Base-by-base conservation (phyloP, 2,329 filamentous ascomycete genomes). In the Harringtonia aguacate region DNA sequence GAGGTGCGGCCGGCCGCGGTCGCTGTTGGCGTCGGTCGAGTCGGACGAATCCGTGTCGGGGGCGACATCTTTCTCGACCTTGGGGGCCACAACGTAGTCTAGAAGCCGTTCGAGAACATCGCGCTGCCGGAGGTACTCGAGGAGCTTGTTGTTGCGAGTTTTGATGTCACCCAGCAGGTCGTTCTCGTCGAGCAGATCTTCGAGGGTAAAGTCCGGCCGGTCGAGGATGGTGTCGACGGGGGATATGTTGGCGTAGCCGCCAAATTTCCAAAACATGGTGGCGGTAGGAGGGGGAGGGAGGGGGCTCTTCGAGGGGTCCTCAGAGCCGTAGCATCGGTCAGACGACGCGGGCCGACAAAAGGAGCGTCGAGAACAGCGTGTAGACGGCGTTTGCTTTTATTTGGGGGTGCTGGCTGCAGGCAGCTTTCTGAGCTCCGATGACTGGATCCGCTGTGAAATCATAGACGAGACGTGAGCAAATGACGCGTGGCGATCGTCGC, bases 251-350 rank as follows among this genome's bases (percentile, higher is more conserved):
- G 89, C 86, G 75, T 97, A 97, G 61, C 88, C 88, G 75, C 92
- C 90, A 75, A 97, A 98, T 69, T 90, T 84, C 92, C 92, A 98
- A 69, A 98, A 98, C 92, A 98, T 98, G 72, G 66, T 90, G 81
- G 60, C 61, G 28, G 36, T 15, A 4, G 27, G n/a, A n/a, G n/a
- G n/a, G n/a, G n/a, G n/a, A n/a, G n/a, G n/a, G n/a, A n/a, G n/a
- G n/a, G n/a, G n/a, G n/a, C 4, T 35, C 9, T 18, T 24, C 28
- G 6, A n/a, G 14, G 12, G n/a, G n/a, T 36, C 36, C 36, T 35
- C 43, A 31, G 35, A 31, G 17, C 37, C 37, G 14, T 37, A 37
- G 31, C 36, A 24, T 29, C 36, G 24, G 31, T 40, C 43, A 28
- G 18, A 9, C 21, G 35, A 43, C 41, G 20, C 28, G n/a, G 35